Percentiles rank a stretch among this genome's conserved stretches.
Evolutionary conservation across 306 rosid genomes (phyloP).

Genomic region (Cajanus cajan): DNA sequence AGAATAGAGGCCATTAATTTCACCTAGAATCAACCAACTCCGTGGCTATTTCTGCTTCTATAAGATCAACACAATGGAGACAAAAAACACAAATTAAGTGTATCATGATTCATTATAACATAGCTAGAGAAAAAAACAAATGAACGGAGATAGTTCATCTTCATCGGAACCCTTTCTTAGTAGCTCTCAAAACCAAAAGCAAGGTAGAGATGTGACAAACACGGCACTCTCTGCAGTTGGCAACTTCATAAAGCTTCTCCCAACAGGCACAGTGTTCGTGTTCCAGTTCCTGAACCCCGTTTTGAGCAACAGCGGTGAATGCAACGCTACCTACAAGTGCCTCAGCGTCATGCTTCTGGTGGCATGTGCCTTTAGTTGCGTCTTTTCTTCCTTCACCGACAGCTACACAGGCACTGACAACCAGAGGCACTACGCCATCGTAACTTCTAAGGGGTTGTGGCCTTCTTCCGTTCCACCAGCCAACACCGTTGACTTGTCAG

Average conservation of each 20-base stretch:
- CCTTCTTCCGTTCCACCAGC: conserved; percentile 39
- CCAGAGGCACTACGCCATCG: conserved; percentile 50
- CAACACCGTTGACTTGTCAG: conserved; percentile 31
- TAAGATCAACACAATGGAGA: background rate
- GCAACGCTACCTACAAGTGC: conserved; percentile 47
- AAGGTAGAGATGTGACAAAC: background rate
- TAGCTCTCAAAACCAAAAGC: background rate
- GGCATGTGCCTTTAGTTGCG: conserved; percentile 51
- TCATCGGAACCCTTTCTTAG: background rate
- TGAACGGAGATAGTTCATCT: conserved; percentile 29
- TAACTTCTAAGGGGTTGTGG: conserved; percentile 62
- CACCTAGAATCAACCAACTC: background rate
- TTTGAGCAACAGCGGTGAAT: conserved; percentile 66
- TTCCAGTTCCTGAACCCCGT: conserved; percentile 70
- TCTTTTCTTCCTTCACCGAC: conserved; percentile 69
- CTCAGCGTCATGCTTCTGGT: conserved; percentile 39
- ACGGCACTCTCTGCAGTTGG: conserved; percentile 48
- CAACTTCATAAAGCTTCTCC: conserved; percentile 64
- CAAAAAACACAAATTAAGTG: background rate
- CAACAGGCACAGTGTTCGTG: conserved; percentile 76
- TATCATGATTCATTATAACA: too few relatives aligned
- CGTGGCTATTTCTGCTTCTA: background rate
- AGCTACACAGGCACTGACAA: conserved; percentile 61
- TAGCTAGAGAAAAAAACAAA: background rate
- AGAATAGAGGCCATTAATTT: background rate